A percentile compares a stretch with the other conserved stretches of the same genome.
These are phyloP conservation scores for Actinomucor elegans DNA, from an alignment of 371 early-diverging fungal genomes.

Conservation along the genomic window DNA sequence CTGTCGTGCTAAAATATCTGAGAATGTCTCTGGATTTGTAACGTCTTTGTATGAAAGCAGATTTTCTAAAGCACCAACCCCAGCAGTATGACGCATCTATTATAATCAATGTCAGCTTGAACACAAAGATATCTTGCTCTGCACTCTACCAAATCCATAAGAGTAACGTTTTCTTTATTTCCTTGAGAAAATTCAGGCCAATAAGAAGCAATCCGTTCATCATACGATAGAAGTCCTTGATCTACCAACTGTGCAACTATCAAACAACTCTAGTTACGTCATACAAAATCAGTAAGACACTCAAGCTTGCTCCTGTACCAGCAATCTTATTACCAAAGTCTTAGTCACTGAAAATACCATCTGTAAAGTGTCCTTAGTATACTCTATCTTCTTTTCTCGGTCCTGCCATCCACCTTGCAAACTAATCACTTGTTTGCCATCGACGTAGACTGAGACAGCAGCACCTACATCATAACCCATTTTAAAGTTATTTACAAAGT, in stretches of 20 bases:
- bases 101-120: not conserved
- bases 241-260: conserved; percentile 65
- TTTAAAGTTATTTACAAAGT: conserved; percentile 35
- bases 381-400: conserved; percentile 30
- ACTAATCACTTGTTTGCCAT: conserved; percentile 60
- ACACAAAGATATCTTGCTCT: no score
- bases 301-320: no score
- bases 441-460: conserved; percentile 51
- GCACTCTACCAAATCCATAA: conserved; percentile 55
- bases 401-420: conserved; percentile 69
- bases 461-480: conserved; percentile 54
- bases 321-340: conserved; percentile 41
- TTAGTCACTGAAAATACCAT: conserved; percentile 71
- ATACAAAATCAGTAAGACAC: not conserved
- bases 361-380: conserved; percentile 57
- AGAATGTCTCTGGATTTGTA: conserved; percentile 30
- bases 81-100: conserved; percentile 66
- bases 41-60: conserved; percentile 32
- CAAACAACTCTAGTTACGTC: conserved; percentile 37
- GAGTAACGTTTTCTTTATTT: conserved; percentile 70
- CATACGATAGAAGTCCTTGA: conserved; percentile 54
- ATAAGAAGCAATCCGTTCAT: conserved; percentile 53
- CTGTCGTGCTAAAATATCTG: conserved; percentile 54
- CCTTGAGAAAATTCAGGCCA: conserved; percentile 83
- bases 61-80: conserved; percentile 58